phyloP scores from a whole-genome alignment of 2,329 filamentous ascomycete genomes.

The Ophiocordyceps camponoti-floridani region DNA sequence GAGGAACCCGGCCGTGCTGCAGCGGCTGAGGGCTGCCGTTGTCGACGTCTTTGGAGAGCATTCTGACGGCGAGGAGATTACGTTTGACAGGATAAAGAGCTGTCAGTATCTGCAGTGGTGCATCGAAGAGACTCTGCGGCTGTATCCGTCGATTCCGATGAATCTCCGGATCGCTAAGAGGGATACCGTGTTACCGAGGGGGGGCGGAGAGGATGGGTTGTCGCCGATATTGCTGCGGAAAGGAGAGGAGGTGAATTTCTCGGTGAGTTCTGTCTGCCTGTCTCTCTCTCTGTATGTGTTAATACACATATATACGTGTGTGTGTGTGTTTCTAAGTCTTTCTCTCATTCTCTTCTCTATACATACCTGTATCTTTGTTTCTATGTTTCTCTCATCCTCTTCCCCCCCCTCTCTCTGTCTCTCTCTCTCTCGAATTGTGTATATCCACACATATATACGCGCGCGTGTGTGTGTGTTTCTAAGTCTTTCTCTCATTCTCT shows the following conservation, averaged over 20 bases:
- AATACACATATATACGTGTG: too few relatives aligned
- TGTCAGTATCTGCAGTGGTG: conserved; percentile 10
- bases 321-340: too few relatives aligned
- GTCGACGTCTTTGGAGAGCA: conserved; percentile 31
- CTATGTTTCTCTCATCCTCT: too few relatives aligned
- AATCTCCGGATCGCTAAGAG: conserved; percentile 7
- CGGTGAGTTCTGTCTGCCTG: conserved; percentile 2
- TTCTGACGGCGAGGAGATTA: conserved; percentile 8
- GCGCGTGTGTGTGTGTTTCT: too few relatives aligned
- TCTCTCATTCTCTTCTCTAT: too few relatives aligned
- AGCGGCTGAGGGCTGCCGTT: conserved; percentile 23
- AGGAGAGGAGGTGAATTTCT: conserved; percentile 23
- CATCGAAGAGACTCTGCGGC: conserved; percentile 7
- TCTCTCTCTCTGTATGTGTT: too few relatives aligned
- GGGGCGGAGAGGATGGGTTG: conserved; percentile 28
- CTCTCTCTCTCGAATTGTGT: neutral
- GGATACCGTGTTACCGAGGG: conserved; percentile 30
- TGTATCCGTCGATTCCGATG: conserved; percentile 8
- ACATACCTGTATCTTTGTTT: too few relatives aligned
- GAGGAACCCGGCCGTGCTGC: conserved; percentile 17
- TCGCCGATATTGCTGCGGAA: conserved; percentile 29
- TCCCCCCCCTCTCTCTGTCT: too few relatives aligned
- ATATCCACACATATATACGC: too few relatives aligned
- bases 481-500: too few relatives aligned
- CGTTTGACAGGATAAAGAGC: conserved; percentile 7